These are phyloP conservation scores for Kodamaea kaohsiungensis DNA, from an alignment of 805 yeast genomes.

Conservation along the genomic window DNA sequence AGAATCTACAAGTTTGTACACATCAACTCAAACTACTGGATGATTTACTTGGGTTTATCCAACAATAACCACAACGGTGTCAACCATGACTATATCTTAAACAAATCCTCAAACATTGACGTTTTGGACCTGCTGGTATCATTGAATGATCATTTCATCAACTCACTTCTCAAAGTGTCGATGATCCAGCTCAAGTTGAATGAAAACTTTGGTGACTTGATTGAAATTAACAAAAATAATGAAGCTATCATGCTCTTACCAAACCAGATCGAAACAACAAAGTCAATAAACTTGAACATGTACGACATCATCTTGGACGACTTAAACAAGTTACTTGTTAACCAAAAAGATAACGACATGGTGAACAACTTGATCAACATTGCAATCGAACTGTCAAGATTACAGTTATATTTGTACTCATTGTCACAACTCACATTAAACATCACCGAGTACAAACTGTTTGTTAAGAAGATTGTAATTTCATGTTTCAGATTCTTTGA, in stretches of 20 bases:
- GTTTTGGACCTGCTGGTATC: constrained; percentile 14
- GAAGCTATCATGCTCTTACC: constrained; percentile 15
- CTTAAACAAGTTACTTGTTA: constrained; percentile 15
- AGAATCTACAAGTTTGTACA: constrained; percentile 44
- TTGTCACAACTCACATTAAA: constrained; percentile 21
- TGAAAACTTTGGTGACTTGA: constrained; percentile 37
- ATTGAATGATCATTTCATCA: constrained; percentile 22
- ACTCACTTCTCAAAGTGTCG: constrained; percentile 30
- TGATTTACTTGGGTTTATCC: constrained; percentile 40
- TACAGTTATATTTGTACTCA: constrained; percentile 39
- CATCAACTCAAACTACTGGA: constrained; percentile 46
- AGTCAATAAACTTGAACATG: constrained; percentile 42
- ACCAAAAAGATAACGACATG: constrained; percentile 15
- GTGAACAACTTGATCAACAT: constrained; percentile 28
- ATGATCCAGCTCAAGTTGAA: constrained; percentile 41
- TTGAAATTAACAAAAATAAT: constrained; percentile 17
- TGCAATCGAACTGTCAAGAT: constrained; percentile 37
- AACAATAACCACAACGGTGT: constrained; percentile 23
- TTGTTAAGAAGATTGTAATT: constrained; percentile 26
- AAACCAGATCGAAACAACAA: constrained; percentile 24
- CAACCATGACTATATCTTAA: constrained; percentile 38
- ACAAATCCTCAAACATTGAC: constrained; percentile 23
- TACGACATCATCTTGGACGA: constrained; percentile 42
- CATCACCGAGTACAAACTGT: constrained; percentile 28
- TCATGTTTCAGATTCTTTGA: constrained; percentile 26